Percentiles rank a stretch among this genome's conserved stretches.
Evolutionary conservation across 352 stramenopile genomes (phyloP).

Genomic region (Phytopythium helicoides): DNA sequence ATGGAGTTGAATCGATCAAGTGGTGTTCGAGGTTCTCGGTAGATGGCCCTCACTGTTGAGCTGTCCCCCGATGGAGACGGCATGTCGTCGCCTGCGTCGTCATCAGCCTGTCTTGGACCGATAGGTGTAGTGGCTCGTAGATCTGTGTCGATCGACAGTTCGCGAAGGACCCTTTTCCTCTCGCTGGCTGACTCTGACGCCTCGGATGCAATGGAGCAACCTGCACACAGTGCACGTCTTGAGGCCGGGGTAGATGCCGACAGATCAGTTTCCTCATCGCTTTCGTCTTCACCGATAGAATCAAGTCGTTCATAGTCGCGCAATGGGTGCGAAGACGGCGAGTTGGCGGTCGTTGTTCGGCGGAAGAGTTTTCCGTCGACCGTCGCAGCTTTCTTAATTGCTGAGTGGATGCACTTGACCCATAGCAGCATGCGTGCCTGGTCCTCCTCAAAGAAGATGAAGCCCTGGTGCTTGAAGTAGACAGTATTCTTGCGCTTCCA

Average conservation of each 20-base stretch:
- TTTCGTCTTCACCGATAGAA: background rate
- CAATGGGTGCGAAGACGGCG: background rate
- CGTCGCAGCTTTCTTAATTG: conserved; percentile 51
- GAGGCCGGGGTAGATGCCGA: background rate
- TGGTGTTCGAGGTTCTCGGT: conserved; percentile 12
- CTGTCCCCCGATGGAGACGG: background rate
- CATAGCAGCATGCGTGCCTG: conserved; percentile 64
- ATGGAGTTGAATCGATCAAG: conserved; percentile 33
- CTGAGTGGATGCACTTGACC: conserved; percentile 75
- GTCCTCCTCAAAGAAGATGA: conserved; percentile 75
- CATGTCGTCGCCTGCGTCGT: background rate
- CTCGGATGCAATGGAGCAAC: background rate
- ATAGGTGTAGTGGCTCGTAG: background rate
- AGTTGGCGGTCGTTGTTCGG: conserved; percentile 1
- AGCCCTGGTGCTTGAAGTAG: conserved; percentile 53
- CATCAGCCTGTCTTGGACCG: background rate
- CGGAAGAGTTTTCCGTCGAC: conserved; percentile 43
- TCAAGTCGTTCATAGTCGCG: conserved; percentile 2
- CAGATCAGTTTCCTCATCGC: background rate
- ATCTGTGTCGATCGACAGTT: conserved; percentile 3
- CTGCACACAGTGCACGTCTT: background rate
- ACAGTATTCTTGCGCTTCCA: conserved; percentile 74
- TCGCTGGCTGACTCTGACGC: background rate
- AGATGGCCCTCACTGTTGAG: background rate
- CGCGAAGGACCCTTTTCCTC: background rate